Base-by-base conservation (phyloP, 352 stramenopile species). In the Globisporangium perplexum region DNA sequence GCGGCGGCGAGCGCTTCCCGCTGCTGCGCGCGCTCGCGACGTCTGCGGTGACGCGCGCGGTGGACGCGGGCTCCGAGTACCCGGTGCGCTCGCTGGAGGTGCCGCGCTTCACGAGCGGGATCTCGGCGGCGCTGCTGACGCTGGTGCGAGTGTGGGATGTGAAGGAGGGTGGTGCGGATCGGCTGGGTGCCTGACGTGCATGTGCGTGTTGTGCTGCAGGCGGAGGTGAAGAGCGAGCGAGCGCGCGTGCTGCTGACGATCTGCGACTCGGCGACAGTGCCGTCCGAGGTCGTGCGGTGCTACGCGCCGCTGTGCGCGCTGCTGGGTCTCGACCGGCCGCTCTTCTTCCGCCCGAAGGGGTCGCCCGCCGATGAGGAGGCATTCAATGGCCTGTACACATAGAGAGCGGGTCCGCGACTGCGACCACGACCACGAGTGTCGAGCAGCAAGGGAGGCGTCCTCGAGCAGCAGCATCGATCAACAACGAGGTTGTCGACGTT, bases 221-320 rank as follows among this genome's bases (percentile, higher is more conserved):
- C 75, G 18, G 74, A 90, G 45, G 53, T 87, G 18, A 69, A 70
- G 15, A 68, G 74, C 51, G 66, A 72, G 28, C 64, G 53, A 39
- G 78, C 86, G 43, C 68, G 70, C 11, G 70, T 82, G 24, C 79
- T 85, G 54, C 49, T 90, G 62, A 78, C 66, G 61, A 54, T 90
- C 36, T 66, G 63, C 18, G 75, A 83, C 23, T 64, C 74, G 8
- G 71, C 72, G 8, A 63, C 66, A 0, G 60, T 69, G 23, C 15
- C 65, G 6, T 52, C 58, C 31, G 75, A 86, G 50, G 71, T 77
- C 20, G 63, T 77, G 36, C 66, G 67, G 17, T 75, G 66, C 31
- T 85, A 87, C 42, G 17, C 75, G 55, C 71, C 71, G 31, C 51
- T 87, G 20, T 56, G 55, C 24, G 56, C 55, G 52, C 57, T 83